Evolutionary conservation across 768 basidiomycete genomes (phyloP), one percentile per base, ranked within the genome.

Genomic region (Dioszegia hungarica): DNA sequence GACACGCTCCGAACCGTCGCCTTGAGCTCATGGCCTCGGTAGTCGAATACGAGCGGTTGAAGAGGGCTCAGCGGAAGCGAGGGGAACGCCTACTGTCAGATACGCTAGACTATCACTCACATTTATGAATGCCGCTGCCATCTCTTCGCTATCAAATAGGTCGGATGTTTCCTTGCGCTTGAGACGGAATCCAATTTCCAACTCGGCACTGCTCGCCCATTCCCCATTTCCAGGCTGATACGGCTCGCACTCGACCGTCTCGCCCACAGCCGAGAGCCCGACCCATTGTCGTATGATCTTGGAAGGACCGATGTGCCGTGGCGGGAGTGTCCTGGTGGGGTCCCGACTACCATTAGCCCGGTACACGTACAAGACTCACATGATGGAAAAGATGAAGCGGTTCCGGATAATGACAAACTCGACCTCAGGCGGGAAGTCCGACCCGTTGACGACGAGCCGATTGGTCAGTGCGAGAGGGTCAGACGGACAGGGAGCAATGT

Each of bases 251-350:
- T 85, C 82, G 50, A 89, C 86, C 14, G 79, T 70, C 70, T 95
- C 92, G 0, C 90, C 90, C 2, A 80, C 75, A 37, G 87, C 76
- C 15, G 90, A 90, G 6, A 97, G 80, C 5, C 86, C 86, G 39
- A 92, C 87, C 91, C 91, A 99, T 78, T 89, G 85, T 10, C 95
- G 83, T 57, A 91, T 89, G 57, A 84, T 77, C 22, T 83, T 81
- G 27, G 88, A 86, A 5, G 85, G 84, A n/a, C 87, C 91, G 27
- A 98, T 81, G 1, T 79, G 77, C 2, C 89, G 87, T 0, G 84
- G 83, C 4, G 77, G 77, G 3, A 99, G 72, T 59, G 82, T 85
- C 4, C 83, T 83, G 0, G 88, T 87, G 58, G 86, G 84, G 65
- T 93, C 90, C 61, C 89, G 86, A 43, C 90, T 93, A 66, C 2